phyloP scores from a whole-genome alignment of 139 green algal species.

The Yamagishiella unicocca region DNA sequence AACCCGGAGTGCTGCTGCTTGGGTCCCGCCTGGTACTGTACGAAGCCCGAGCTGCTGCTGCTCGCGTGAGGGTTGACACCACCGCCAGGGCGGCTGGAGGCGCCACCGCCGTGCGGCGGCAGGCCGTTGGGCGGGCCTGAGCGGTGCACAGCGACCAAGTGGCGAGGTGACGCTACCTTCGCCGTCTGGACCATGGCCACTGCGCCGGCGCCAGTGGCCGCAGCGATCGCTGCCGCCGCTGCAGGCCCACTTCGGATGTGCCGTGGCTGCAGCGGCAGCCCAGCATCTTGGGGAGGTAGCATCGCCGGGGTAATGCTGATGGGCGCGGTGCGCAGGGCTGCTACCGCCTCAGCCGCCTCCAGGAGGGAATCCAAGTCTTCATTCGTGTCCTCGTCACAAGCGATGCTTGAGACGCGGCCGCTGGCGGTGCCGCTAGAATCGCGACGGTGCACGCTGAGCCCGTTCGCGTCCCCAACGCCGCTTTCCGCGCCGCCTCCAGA shows the following conservation, averaged over 20 bases:
- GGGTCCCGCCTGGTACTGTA: not conserved
- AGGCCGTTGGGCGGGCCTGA: slow-evolving; percentile 25
- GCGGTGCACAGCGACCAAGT: slow-evolving; percentile 6
- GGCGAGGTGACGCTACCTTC: slow-evolving; percentile 39
- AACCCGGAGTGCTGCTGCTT: not conserved
- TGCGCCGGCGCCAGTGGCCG: not conserved
- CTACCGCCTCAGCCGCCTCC: slow-evolving; percentile 41
- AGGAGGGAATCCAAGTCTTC: slow-evolving; percentile 36
- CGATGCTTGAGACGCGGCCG: not conserved
- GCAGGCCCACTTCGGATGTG: not conserved
- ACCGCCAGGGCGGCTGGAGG: not conserved
- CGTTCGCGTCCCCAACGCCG: not conserved
- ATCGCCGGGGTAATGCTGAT: not conserved
- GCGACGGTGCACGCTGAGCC: not conserved
- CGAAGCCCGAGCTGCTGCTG: slow-evolving; percentile 21
- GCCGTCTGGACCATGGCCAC: slow-evolving; percentile 16
- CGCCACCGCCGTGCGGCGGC: slow-evolving; percentile 1
- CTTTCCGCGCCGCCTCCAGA: slow-evolving; percentile 11
- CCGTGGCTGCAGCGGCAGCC: slow-evolving; percentile 5
- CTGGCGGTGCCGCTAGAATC: not conserved
- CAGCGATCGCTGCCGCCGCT: not conserved
- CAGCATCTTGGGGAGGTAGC: not conserved
- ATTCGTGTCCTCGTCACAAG: not conserved
- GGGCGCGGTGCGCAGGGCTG: slow-evolving; percentile 38
- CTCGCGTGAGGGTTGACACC: not conserved